Base-by-base conservation (phyloP, 1,284 basidiomycete species). In the Volvariella volvacea region DNA sequence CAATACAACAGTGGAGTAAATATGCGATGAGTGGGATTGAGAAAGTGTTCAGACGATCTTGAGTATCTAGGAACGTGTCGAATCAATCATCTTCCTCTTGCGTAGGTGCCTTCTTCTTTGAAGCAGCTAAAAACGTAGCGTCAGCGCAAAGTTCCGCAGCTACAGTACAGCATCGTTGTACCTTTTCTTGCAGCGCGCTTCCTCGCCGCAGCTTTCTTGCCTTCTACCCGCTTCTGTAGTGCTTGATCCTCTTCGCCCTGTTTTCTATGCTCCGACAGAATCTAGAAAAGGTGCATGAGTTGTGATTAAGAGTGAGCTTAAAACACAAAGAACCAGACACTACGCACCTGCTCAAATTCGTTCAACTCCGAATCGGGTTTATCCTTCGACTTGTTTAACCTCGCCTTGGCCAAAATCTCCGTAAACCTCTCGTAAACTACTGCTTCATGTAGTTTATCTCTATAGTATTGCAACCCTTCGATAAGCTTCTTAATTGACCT, bases 401-500 rank as follows among this genome's bases (percentile, higher is more conserved):
- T 76, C 36, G 66, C 72, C 61, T 74, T 75, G 22, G 47, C 68
- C 20, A 99, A 73, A 48, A 99, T 97, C 60, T 98, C 94, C 22
- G 75, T 74, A 66, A 99, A 98, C 38, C 84, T 74, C 40, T 76
- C 74, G 64, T 80, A 98, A 10, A 99, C 95, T 0, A 67, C 73
- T 44, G 82, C 74, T 53, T 97, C 92, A 64, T 95, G 90, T 28
- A 99, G 70, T 66, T 99, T 99, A 71, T 99, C 95, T 50, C 92
- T 86, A 58, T 99, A 97, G 65, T 83, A 87, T 39, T 83, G 87
- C 39, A 96, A 62, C 0, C 91, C 92, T 50, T 98, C 94, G 55
- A 94, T 90, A 49, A 99, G 78, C 64, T 94, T 97, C 79, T 96
- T 97, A 59, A 98, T 78, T 0, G 92, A 93, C 15, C 90, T 78